Evolutionary conservation across 1,284 basidiomycete species (phyloP), one percentile per base, ranked within the genome.

Genomic region (Mrakiaceae sp.): DNA sequence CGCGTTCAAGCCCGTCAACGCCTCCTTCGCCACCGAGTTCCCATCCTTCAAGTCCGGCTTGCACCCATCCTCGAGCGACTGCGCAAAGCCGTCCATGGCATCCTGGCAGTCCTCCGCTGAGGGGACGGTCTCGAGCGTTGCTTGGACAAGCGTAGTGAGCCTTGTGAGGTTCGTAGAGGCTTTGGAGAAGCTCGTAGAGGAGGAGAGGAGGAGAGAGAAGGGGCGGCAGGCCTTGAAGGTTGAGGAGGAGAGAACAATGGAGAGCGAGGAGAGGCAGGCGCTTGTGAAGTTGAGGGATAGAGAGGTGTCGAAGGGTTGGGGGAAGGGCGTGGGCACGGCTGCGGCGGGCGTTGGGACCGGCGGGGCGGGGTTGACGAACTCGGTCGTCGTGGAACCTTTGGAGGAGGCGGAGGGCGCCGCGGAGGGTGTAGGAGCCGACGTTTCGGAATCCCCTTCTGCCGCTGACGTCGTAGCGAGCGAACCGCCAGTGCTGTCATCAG

Each of bases 221-320:
- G 88, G 83, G 5, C 89, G 81, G 72, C 89, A 92, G 5, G 79
- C 72, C 14, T 82, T 78, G 73, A 91, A 90, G 0, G 82, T 72
- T 3, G 74, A 54, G 0, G 81, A 76, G 67, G 79, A 78, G 0
- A 87, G 85, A 82, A 90, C 87, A 69, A 86, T 86, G 40, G 77
- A 68, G 74, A 91, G 85, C 74, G 88, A 90, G 63, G 79, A 76
- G 66, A 82, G 78, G 72, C 89, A 92, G 53, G 77, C 73, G 47
- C 82, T 83, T 6, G 85, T 83, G 70, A 88, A 86, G 70, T 86
- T 84, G 39, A 70, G 69, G 9, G 81, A 78, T 56, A 89, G 72
- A 16, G 80, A 79, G 3, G 81, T 79, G 70, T 89, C 88, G 69
- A 86, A 84, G 0, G 88, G 81, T 67, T 86, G 86, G 2, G 87